Evolutionary conservation across 2,329 filamentous ascomycete genomes (phyloP), one percentile per base, ranked within the genome.

Genomic region (Hypoxylon sp.): DNA sequence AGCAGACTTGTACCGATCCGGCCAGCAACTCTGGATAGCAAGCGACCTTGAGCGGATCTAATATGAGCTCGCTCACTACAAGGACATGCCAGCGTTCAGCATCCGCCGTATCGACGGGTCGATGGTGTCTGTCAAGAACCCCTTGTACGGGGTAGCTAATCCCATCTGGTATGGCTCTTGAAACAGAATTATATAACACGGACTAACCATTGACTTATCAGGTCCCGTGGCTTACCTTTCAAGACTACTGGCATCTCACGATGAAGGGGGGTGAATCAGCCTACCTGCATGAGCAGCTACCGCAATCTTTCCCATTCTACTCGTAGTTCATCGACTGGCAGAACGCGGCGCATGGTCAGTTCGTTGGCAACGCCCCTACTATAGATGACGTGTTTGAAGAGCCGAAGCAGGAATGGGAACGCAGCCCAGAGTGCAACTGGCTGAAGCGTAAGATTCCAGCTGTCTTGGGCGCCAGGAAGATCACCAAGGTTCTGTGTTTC

Each of bases 401-500:
- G 8, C 44, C 26, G 16, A 56, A 46, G 22, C 14, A 50, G 33
- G 28, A 9, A 50, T 75, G 72, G 71, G 58, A 68, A 16, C 22
- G 14, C 33, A 74, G 72, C 50, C 33, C 33, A 22, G 69, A 53
- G 24, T 70, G 64, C 36, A 30, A 64, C 16, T 59, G 55, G 36
- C 65, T 75, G 28, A 69, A 38, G 32, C 28, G 66, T 32, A 56
- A 67, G 12, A 40, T 75, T 28, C n/a, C 52, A 7, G 40, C 52
- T n/a, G 22, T 65, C 14, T 40, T 68, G 5, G 53, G 30, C 16
- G 40, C 40, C 32, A 67, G 52, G 30, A 72, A 61, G 54, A 64
- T 74, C 22, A 74, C 66, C 4, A 75, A 75, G 44, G 48, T 74
- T 9, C 6, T 74, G 2, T 74, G 72, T 60, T 74, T 75, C 30